Evolutionary conservation across 345 rosid species (phyloP), one percentile per base, ranked within the genome.

Genomic region (Camelina sativa): DNA sequence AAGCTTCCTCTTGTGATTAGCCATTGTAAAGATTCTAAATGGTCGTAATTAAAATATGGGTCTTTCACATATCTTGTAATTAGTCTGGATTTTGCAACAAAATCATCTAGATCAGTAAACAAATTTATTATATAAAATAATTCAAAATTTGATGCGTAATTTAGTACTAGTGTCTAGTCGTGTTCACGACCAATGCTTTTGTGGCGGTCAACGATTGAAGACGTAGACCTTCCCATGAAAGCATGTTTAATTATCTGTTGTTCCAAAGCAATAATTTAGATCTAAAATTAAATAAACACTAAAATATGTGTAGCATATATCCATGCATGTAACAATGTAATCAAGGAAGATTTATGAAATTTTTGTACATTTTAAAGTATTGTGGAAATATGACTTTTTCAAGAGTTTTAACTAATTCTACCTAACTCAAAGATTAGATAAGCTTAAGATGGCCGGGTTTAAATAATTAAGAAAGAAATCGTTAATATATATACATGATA

Each of bases 101-200:
- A 19, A 32, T 65, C 43, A 47, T 50, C 11, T 35, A 6, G 4
- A 34, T 28, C 30, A 28, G 30, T 3, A 34, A 19, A 11, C 8
- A 9, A 32, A 11, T 32, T 65, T 11, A 20, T 16, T 55, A 47
- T 13, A 52, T 41, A 8, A 48, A 7, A 10, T 9, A 11, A 56
- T 23, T 43, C 4, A 15, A 62, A 41, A 5, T 25, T 28, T 65
- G 51, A 59, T 44, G 67, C 57, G 38, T 65, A 43, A 50, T 65
- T 41, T 58, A 65, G 54, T 30, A 72, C 59, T 60, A n/a, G n/a
- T n/a, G n/a, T n/a, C n/a, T n/a, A 59, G 77, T 59, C 68, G 81
- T 78, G 77, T 72, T 52, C 69, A 72, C 81, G 80, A 77, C 73
- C 67, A 65, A 58, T 65, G 80, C 46, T 71, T 59, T 65, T 71